Evolutionary conservation across 202 grass and related monocot species (phyloP).

Genomic region (Digitaria exilis): DNA sequence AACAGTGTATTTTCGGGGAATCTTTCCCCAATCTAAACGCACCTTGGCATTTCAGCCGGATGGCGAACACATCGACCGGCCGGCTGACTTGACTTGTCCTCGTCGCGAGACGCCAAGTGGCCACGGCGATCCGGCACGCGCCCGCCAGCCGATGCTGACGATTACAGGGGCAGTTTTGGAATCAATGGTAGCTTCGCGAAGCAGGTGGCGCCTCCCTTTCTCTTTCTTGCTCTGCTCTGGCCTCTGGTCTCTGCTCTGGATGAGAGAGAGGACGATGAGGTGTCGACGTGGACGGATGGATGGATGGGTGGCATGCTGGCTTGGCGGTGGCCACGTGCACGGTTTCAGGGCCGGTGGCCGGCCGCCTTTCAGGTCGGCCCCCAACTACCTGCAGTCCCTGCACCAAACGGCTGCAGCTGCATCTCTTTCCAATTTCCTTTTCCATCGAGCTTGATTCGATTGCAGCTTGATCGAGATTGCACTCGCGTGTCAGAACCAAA

Average conservation of each 20-base stretch:
- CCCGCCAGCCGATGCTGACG: background rate
- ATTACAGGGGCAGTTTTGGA: conserved; percentile 21
- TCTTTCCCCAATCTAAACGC: no score
- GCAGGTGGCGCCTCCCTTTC: background rate
- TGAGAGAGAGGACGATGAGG: background rate
- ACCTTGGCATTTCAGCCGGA: no score
- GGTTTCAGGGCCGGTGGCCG: background rate
- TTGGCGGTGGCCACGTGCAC: conserved; percentile 17
- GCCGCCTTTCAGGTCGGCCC: background rate
- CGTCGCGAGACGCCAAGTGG: background rate
- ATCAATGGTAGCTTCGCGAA: conserved; percentile 4
- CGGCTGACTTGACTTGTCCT: background rate
- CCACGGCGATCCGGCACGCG: background rate
- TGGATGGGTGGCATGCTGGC: background rate
- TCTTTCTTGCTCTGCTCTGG: background rate
- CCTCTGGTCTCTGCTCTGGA: no score
- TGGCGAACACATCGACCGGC: no score
- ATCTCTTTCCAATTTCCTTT: background rate
- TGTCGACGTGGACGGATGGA: no score
- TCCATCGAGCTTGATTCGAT: background rate
- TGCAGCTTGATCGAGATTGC: background rate
- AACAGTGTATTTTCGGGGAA: no score
- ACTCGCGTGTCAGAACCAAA: background rate
- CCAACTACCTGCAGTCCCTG: background rate
- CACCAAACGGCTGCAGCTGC: background rate